A percentile compares a stretch with the other conserved stretches of the same genome.
phyloP scores from a whole-genome alignment of 2,329 filamentous ascomycete species.

The Pseudopyrenochaeta lycopersici region DNA sequence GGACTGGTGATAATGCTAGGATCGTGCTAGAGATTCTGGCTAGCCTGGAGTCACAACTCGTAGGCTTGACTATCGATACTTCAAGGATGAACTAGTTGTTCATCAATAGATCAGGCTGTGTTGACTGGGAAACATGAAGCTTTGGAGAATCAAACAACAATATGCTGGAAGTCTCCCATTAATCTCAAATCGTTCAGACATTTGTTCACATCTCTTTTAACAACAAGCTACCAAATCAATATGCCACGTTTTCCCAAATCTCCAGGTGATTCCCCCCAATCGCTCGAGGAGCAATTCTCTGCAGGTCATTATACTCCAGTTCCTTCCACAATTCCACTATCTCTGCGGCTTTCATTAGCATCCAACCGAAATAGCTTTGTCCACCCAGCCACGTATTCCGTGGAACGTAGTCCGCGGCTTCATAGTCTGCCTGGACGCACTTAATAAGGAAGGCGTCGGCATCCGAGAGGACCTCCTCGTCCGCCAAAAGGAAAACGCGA shows the following conservation, averaged over 20 bases:
- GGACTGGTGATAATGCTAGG: neutral
- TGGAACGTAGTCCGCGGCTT: constrained; percentile 8
- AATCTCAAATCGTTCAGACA: too few species aligned
- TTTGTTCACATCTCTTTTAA: neutral
- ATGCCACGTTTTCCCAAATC: constrained; percentile 2
- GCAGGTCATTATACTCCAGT: neutral
- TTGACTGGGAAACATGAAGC: too few species aligned
- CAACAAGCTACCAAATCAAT: neutral
- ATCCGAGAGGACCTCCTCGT: constrained; percentile 14
- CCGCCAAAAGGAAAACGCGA: constrained; percentile 14
- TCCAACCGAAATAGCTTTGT: constrained; percentile 18
- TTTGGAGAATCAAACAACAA: too few species aligned
- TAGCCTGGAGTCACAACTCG: constrained; percentile 1
- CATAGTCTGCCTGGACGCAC: constrained; percentile 15
- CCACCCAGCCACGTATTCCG: constrained; percentile 5
- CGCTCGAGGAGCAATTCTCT: constrained; percentile 6
- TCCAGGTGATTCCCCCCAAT: constrained; percentile 11
- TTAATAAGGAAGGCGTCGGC: constrained; percentile 8
- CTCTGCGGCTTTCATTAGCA: constrained; percentile 5
- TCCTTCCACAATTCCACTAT: constrained; percentile 6
- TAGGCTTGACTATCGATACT: neutral
- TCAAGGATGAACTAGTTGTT: neutral
- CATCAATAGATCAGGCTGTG: neutral
- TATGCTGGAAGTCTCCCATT: too few species aligned
- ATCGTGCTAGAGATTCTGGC: neutral